A percentile compares a stretch with the other conserved stretches of the same genome.
Conservation (phyloP, 345 rosid species). For the Eucalyptus marginata region DNA sequence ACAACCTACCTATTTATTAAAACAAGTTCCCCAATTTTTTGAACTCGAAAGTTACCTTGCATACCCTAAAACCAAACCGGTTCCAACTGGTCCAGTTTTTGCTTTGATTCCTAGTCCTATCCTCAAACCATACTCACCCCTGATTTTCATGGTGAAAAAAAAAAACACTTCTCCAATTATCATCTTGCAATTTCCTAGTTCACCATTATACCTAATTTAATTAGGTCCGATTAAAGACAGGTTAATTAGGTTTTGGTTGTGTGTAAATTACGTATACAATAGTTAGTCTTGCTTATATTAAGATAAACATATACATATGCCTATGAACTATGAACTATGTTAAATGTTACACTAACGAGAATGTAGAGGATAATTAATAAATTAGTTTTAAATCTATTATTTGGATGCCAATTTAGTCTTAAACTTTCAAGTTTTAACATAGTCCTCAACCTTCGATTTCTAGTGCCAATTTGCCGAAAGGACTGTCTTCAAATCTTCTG, state of each 20-base stretch:
- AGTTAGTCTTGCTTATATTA: background rate
- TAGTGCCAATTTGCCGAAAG: background rate
- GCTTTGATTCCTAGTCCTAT: fast-evolving
- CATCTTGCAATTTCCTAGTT: background rate
- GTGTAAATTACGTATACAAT: background rate
- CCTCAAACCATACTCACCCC: too few species aligned
- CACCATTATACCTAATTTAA: background rate
- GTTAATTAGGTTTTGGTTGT: background rate
- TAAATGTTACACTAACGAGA: background rate
- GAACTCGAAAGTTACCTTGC: too few species aligned
- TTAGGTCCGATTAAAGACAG: background rate
- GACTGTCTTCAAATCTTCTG: fast-evolving
- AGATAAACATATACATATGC: background rate
- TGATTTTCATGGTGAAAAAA: background rate
- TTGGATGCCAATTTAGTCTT: fast-evolving
- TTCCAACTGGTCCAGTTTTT: fast-evolving
- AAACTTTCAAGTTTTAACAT: background rate
- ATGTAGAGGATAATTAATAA: background rate
- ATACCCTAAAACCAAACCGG: fast-evolving
- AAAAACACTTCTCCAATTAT: background rate
- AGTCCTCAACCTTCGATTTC: background rate
- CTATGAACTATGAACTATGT: background rate
- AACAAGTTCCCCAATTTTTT: too few species aligned
- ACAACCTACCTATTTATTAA: too few species aligned
- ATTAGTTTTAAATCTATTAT: background rate